Percentiles rank a stretch among this genome's conserved stretches.
Conservation (phyloP, 768 basidiomycete species). For the Hygrophorus pudorinus region DNA sequence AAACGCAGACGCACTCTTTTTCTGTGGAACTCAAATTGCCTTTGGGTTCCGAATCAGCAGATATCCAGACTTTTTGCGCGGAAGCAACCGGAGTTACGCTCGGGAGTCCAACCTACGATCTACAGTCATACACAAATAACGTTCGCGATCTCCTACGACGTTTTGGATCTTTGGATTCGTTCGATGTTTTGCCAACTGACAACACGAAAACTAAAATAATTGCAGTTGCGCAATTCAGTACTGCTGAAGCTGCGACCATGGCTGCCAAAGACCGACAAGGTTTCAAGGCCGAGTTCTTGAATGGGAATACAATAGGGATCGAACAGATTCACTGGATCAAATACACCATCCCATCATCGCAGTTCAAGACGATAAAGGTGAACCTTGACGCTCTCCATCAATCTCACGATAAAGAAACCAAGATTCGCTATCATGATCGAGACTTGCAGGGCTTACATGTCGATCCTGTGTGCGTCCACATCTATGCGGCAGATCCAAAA, state of each 20-base stretch:
- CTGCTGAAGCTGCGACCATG: conserved; percentile 22
- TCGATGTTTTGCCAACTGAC: conserved; percentile 28
- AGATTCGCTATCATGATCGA: conserved; percentile 21
- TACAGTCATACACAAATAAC: conserved; percentile 16
- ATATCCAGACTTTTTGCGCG: conserved; percentile 24
- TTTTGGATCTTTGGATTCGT: conserved; percentile 28
- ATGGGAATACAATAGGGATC: conserved; percentile 24
- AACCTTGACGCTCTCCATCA: conserved; percentile 25
- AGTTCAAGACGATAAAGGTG: conserved; percentile 25
- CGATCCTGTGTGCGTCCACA: conserved; percentile 26
- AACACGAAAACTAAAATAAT: conserved; percentile 21
- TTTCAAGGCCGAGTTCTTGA: conserved; percentile 26
- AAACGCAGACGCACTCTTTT: conserved; percentile 24
- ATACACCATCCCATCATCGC: conserved; percentile 23
- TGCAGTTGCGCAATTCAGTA: conserved; percentile 33
- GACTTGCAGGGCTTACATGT: conserved; percentile 10
- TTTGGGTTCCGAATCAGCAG: conserved; percentile 17
- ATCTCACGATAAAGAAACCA: conserved; percentile 19
- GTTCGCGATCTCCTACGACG: conserved; percentile 25
- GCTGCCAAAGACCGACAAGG: conserved; percentile 21
- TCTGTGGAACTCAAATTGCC: conserved; percentile 38
- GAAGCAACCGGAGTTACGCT: conserved; percentile 18
- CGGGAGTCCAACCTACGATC: conserved; percentile 25
- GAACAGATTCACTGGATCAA: conserved; percentile 30
- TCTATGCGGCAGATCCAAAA: conserved; percentile 26